Evolutionary conservation across 441 rosid genomes (phyloP).

Genomic region (Raphanus hybrid): DNA sequence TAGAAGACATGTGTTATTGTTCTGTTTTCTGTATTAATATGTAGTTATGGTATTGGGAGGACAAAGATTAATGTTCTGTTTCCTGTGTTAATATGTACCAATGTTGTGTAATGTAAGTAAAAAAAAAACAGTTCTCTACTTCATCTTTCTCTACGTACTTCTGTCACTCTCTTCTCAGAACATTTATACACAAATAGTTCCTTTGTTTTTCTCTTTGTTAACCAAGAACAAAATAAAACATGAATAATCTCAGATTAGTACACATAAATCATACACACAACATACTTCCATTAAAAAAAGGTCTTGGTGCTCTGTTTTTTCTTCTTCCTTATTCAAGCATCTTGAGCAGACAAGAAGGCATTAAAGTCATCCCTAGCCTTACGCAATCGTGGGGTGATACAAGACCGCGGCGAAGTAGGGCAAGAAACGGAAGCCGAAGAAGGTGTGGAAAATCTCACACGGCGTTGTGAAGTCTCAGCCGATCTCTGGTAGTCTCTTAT

Average conservation of each 20-base stretch:
- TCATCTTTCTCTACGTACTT: neutral
- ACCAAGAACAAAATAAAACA: neutral
- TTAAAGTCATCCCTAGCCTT: constrained; percentile 92
- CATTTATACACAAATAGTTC: neutral
- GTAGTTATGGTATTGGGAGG: neutral
- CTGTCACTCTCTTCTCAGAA: neutral
- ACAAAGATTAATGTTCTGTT: neutral
- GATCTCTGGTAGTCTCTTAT: constrained; percentile 42
- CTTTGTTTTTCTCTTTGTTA: constrained; percentile 6
- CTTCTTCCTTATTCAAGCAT: constrained; percentile 42
- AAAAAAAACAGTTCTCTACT: neutral
- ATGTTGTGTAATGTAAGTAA: neutral
- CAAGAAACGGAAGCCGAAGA: constrained; percentile 38
- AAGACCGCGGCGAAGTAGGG: constrained; percentile 62
- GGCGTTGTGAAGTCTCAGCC: constrained; percentile 65
- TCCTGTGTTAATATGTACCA: neutral
- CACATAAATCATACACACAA: constrained; percentile 3
- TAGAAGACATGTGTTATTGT: neutral
- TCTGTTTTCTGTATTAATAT: neutral
- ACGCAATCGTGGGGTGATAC: constrained; percentile 72
- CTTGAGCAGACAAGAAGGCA: constrained; percentile 74
- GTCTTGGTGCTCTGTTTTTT: constrained; percentile 6
- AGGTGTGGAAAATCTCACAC: constrained; percentile 68
- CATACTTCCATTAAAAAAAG: neutral
- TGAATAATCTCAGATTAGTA: neutral